phyloP scores from a whole-genome alignment of 257 asterid species.

The Henckelia pumila region DNA sequence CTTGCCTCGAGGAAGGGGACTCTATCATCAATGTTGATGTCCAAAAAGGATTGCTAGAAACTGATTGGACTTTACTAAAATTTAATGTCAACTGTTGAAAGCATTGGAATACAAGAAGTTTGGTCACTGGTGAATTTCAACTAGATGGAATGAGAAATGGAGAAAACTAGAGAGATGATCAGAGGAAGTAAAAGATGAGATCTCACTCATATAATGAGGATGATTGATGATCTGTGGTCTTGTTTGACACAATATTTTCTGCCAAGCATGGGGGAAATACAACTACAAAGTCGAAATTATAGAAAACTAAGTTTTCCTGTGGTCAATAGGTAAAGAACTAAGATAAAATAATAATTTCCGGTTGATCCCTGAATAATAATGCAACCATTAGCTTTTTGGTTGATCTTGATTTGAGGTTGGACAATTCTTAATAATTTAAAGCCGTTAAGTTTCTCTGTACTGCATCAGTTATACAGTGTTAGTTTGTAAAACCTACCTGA shows the following conservation, averaged over 20 bases:
- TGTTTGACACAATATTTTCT: too few species aligned
- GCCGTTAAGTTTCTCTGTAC: neutral
- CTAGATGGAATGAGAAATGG: constrained; percentile 5
- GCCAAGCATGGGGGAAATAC: neutral
- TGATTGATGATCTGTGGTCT: too few species aligned
- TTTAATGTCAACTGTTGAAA: constrained; percentile 6
- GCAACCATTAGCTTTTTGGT: too few species aligned
- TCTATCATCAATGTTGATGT: constrained; percentile 11
- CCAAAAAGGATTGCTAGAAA: constrained; percentile 2
- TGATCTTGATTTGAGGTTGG: too few species aligned
- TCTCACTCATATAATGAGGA: constrained; percentile 5
- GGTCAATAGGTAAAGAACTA: too few species aligned
- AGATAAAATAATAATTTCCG: too few species aligned
- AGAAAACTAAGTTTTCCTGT: too few species aligned
- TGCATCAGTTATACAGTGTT: neutral
- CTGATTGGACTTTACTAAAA: neutral
- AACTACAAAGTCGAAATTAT: constrained; percentile 9
- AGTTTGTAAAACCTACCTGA: neutral
- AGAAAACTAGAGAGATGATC: neutral
- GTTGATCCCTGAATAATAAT: too few species aligned
- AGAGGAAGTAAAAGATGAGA: constrained; percentile 6
- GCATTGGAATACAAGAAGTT: neutral
- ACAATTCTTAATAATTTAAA: too few species aligned
- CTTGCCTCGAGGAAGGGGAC: constrained; percentile 6
- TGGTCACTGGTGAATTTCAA: neutral